Conservation (phyloP, 345 rosid species). For the Adansonia digitata region DNA sequence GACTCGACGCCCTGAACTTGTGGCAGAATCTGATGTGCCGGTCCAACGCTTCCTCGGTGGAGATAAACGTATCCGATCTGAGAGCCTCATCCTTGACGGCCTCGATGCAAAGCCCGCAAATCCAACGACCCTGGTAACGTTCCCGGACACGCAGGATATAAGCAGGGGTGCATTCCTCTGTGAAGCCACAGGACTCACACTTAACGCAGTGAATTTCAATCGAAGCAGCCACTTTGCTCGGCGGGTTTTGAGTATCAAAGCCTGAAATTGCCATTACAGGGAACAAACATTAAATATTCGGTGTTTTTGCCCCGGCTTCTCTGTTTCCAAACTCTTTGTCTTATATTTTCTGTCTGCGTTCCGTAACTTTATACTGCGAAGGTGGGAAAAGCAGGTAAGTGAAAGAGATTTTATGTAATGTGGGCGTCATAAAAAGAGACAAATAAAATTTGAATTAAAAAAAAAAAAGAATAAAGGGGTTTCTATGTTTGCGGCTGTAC, state of each 20-base stretch:
- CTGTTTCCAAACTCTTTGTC: not conserved
- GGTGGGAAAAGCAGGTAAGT: not conserved
- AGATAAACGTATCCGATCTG: conserved; percentile 42
- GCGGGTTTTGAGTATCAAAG: conserved; percentile 21
- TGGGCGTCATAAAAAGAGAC: not conserved
- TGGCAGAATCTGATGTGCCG: conserved; percentile 45
- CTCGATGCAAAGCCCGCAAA: conserved; percentile 63
- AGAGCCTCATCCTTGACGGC: conserved; percentile 56
- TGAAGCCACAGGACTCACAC: conserved; percentile 58
- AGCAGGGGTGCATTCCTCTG: conserved; percentile 56
- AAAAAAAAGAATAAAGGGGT: not conserved
- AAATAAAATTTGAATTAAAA: not conserved
- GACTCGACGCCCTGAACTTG: conserved; percentile 25
- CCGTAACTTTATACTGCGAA: not conserved
- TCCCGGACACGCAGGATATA: conserved; percentile 48
- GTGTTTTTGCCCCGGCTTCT: not conserved
- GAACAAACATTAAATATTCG: conserved; percentile 24
- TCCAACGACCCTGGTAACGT: conserved; percentile 53
- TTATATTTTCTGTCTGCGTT: not conserved
- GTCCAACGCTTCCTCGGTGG: conserved; percentile 51
- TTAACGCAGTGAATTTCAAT: conserved; percentile 40
- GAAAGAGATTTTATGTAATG: not conserved
- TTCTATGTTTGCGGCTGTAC: not conserved
- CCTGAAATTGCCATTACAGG: conserved; percentile 33
- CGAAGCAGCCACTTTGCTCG: conserved; percentile 3